A percentile compares a stretch with the other conserved stretches of the same genome.
Conservation (phyloP, 2,329 filamentous ascomycete genomes). For the Arthrobotrys sinensis region DNA sequence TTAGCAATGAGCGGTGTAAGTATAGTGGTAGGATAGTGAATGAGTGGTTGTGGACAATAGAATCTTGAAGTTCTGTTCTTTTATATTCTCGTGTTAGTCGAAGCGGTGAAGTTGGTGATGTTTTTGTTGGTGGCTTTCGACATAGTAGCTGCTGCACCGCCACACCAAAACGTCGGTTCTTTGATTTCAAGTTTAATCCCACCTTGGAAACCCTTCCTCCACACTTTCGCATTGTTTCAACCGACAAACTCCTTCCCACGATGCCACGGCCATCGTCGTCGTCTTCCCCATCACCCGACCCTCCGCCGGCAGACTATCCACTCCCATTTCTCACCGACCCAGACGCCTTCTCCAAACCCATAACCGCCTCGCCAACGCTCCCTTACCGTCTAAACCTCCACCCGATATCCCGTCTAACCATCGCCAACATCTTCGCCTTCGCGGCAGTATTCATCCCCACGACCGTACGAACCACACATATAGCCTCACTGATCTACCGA, state of each 20-base stretch:
- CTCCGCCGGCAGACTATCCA: constrained; percentile 40
- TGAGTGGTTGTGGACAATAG: neutral
- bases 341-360: constrained; percentile 56
- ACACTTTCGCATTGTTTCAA: constrained; percentile 5
- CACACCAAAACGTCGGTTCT: constrained; percentile 22
- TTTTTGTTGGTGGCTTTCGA: constrained; percentile 33
- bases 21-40: constrained; percentile 11
- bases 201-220: constrained; percentile 9
- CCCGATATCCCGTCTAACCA: constrained; percentile 76
- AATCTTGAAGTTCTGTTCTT: neutral
- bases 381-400: constrained; percentile 74
- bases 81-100: neutral
- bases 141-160: constrained; percentile 11
- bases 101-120: neutral
- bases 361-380: constrained; percentile 34
- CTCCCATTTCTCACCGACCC: constrained; percentile 48
- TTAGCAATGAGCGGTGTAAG: constrained; percentile 7
- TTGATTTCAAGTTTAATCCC: constrained; percentile 10
- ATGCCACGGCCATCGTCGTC: constrained; percentile 29
- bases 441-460: constrained; percentile 80
- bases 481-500: constrained; percentile 85
- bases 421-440: constrained; percentile 77
- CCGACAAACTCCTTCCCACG: constrained; percentile 19
- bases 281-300: constrained; percentile 7
- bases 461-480: constrained; percentile 79